Base-by-base conservation (phyloP, 2,329 filamentous ascomycete species). In the Fusarium miscanthi region DNA sequence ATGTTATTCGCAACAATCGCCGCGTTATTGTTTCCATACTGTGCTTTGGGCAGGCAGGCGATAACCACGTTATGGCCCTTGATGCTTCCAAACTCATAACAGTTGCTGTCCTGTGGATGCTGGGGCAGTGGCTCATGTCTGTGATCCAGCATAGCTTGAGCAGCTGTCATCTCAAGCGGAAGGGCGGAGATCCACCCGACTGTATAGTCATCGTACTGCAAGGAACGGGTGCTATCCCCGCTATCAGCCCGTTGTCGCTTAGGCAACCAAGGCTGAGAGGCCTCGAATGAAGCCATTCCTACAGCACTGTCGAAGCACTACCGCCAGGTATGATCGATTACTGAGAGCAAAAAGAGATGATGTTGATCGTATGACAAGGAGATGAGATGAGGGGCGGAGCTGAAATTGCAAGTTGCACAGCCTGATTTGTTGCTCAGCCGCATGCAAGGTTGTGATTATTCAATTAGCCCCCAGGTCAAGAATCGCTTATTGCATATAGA, bases 121-220 rank as follows among this genome's bases (percentile, higher is more conserved):
- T 33, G 14, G 9, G 59, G 35, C 4, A 70, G n/a, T 9, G 38
- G 16, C 3, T 42, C 1, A 21, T 81, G 74, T 11, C 35, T 25
- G 9, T 77, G 63, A 21, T 81, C 78, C 1, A 81, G 70, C 70
- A 81, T 77, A 11, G 49, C 70, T 3, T 52, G 43, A 2, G 78
- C 78, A 10, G 79, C 79, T 6, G 74, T 72, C 57, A 74, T 68
- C 25, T 82, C 80, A 4, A 76, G 68, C 0, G 62, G 59, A 0
- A 81, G 64, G 0, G 79, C 78, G 19, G 76, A 80, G 8, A 81
- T 76, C 79, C 80, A 82, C 3, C 77, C 79, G 9, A 81, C 58
- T 0, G 76, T 80, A 12, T 80, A 81, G 17, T 66, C 43, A 16
- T 48, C 21, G 13, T 60, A 31, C 4, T 63, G 37, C 17, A 49